Conservation (phyloP, 768 basidiomycete species). For the Tricholoma hemisulphureum region DNA sequence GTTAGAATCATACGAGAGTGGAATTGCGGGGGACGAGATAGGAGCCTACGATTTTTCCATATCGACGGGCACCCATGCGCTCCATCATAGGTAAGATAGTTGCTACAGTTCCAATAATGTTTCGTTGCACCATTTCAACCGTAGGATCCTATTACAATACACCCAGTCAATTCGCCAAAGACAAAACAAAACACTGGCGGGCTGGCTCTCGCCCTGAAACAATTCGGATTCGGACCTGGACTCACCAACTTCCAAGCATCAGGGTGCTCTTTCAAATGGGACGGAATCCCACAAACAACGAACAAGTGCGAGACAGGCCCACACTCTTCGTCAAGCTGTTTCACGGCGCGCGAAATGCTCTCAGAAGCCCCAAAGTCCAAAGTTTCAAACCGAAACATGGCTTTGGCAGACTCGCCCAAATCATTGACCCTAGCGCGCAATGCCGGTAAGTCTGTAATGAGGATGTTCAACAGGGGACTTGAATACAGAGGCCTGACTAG, state of each 20-base stretch:
- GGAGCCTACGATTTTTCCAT: neutral
- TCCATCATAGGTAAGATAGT: neutral
- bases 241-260: neutral
- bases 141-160: neutral
- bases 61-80: neutral
- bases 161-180: neutral
- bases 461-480: neutral
- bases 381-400: neutral
- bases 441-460: neutral
- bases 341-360: neutral
- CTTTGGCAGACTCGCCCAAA: neutral
- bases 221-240: neutral
- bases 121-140: neutral
- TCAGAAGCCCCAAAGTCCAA: neutral
- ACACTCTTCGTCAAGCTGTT: neutral
- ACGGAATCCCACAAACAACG: neutral
- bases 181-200: too few species aligned
- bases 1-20: neutral
- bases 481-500: too few species aligned
- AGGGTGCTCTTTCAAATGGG: neutral
- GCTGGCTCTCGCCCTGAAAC: too few species aligned
- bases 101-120: neutral
- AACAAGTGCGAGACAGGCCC: neutral
- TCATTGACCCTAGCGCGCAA: neutral
- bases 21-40: too few species aligned